Percentiles rank a stretch among this genome's conserved stretches.
These are phyloP conservation scores for Gaeumannomyces sp. DNA, from an alignment of 2,329 filamentous ascomycete genomes.

Conservation along the genomic window DNA sequence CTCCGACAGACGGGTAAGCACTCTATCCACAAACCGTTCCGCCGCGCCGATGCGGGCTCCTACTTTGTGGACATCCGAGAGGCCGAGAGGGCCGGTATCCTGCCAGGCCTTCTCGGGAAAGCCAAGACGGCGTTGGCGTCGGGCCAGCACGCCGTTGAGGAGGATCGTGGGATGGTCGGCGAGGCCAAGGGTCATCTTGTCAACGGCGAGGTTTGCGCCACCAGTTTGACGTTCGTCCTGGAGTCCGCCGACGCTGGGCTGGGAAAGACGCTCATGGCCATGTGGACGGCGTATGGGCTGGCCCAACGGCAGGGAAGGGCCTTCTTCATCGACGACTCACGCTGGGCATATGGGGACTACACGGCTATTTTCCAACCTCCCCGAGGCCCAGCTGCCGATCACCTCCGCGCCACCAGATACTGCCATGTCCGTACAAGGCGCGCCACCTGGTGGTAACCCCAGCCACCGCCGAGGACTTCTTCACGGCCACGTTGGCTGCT, in stretches of 20 bases:
- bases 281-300: slow-evolving; percentile 81
- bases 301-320: slow-evolving; percentile 66
- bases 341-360: slow-evolving; percentile 77
- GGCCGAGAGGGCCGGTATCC: slow-evolving; percentile 58
- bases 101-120: slow-evolving; percentile 37
- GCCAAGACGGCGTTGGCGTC: slow-evolving; percentile 6
- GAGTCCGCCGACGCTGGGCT: slow-evolving; percentile 70
- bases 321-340: slow-evolving; percentile 80
- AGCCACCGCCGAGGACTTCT: slow-evolving; percentile 57
- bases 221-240: slow-evolving; percentile 70
- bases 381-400: slow-evolving; percentile 60
- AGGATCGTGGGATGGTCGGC: slow-evolving; percentile 37
- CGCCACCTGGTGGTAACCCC: slow-evolving; percentile 69
- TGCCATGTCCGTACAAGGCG: slow-evolving; percentile 73
- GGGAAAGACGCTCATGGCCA: slow-evolving; percentile 66
- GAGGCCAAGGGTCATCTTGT: slow-evolving; percentile 36
- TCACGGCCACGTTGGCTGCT: slow-evolving; percentile 39
- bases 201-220: slow-evolving; percentile 55
- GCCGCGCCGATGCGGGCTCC: slow-evolving; percentile 38
- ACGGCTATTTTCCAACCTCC: slow-evolving; percentile 64
- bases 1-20: slow-evolving; percentile 35
- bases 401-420: slow-evolving; percentile 67
- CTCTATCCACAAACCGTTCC: slow-evolving; percentile 19
- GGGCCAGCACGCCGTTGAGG: background rate
- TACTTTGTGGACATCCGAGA: slow-evolving; percentile 71